Evolutionary conservation across 257 asterid species (phyloP).

Genomic region (Rauvolfia tetraphylla): DNA sequence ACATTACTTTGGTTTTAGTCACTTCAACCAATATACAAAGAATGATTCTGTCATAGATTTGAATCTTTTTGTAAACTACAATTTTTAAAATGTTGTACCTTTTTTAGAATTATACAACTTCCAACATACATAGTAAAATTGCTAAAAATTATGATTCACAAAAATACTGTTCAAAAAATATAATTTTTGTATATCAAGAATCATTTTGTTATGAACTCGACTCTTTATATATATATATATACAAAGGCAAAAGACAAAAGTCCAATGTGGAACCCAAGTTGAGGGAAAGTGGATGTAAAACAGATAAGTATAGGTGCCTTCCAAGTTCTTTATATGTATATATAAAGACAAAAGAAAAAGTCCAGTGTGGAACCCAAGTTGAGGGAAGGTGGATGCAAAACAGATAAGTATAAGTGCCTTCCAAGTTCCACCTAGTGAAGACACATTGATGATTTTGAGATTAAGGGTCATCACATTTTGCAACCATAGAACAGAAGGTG

Average conservation of each 20-base stretch:
- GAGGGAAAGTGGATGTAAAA: conserved; percentile 1
- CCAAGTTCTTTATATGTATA: too few species aligned
- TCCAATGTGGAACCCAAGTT: not conserved
- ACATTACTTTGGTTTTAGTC: not conserved
- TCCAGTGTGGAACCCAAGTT: not conserved
- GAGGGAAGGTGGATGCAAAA: not conserved
- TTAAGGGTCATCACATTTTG: not conserved
- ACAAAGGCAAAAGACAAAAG: not conserved
- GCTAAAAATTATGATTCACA: too few species aligned
- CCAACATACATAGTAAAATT: too few species aligned
- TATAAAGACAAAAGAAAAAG: too few species aligned
- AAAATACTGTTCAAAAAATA: too few species aligned
- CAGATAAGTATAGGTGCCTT: conserved; percentile 14
- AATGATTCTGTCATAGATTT: too few species aligned
- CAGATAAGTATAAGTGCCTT: conserved; percentile 14
- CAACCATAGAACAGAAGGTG: conserved; percentile 23
- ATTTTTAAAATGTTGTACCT: too few species aligned
- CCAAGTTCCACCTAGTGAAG: conserved; percentile 23
- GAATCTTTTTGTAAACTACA: too few species aligned
- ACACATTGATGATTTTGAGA: not conserved
- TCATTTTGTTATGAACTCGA: too few species aligned
- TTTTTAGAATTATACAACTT: too few species aligned
- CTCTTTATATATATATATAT: too few species aligned
- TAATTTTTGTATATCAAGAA: too few species aligned
- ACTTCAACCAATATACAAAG: not conserved